Evolutionary conservation across 2,329 filamentous ascomycete species (phyloP).

Genomic region (Nemania sp.): DNA sequence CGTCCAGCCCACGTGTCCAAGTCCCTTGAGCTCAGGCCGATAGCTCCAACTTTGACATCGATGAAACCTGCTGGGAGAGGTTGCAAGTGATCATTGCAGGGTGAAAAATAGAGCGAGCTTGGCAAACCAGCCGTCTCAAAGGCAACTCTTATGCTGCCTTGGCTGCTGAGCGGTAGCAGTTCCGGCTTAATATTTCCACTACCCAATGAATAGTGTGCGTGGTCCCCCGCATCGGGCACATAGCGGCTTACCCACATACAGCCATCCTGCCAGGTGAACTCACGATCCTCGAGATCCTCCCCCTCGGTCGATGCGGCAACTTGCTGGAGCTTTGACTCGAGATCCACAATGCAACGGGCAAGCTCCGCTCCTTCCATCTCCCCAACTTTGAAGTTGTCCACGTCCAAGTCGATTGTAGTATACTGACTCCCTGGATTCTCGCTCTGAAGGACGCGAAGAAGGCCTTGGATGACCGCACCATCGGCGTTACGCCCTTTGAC

Average conservation of each 20-base stretch:
- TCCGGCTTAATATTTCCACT: neutral
- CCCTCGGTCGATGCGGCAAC: neutral
- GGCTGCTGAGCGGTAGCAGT: slow-evolving; percentile 31
- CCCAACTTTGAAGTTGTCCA: slow-evolving; percentile 25
- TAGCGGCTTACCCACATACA: slow-evolving; percentile 49
- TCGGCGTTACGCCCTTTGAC: slow-evolving; percentile 43
- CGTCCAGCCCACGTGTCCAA: slow-evolving; percentile 42
- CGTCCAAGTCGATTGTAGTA: slow-evolving; percentile 44
- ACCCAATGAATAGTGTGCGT: neutral
- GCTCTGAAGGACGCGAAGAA: slow-evolving; percentile 43
- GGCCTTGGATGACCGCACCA: slow-evolving; percentile 42
- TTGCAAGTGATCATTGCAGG: slow-evolving; percentile 39
- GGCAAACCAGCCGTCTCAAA: slow-evolving; percentile 49
- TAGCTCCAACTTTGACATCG: slow-evolving; percentile 48
- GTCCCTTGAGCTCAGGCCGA: slow-evolving; percentile 48
- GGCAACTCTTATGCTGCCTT: slow-evolving; percentile 42
- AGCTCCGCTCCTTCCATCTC: slow-evolving; percentile 23
- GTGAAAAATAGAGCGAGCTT: slow-evolving; percentile 46
- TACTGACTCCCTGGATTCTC: slow-evolving; percentile 45
- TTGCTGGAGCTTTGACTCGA: slow-evolving; percentile 23
- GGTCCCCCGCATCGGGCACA: slow-evolving; percentile 34
- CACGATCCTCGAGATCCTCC: slow-evolving; percentile 42
- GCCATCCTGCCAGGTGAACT: slow-evolving; percentile 49
- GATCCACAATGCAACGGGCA: slow-evolving; percentile 36
- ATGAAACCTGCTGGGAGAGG: slow-evolving; percentile 43